Conservation (phyloP, 2,329 filamentous ascomycete genomes). For the Cladosporium halotolerans region DNA sequence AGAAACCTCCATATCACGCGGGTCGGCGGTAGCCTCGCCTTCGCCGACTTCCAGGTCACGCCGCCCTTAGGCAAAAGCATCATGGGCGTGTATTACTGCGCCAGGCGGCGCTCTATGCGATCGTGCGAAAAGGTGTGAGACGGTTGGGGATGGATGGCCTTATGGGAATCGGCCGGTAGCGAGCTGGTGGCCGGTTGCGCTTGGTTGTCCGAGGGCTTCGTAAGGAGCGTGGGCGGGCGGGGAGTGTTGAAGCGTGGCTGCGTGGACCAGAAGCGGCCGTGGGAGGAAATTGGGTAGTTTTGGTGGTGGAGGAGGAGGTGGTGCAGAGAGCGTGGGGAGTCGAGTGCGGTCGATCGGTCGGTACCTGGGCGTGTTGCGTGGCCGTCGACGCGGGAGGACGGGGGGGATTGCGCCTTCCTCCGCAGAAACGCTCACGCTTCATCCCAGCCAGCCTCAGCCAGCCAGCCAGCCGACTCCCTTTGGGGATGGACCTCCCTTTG, state of each 20-base stretch:
- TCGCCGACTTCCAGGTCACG: conserved; percentile 87
- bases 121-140: background rate
- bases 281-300: background rate
- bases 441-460: too few relatives aligned
- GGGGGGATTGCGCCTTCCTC: too few relatives aligned
- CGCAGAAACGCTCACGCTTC: too few relatives aligned
- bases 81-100: conserved; percentile 13
- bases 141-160: background rate
- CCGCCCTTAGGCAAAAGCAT: conserved; percentile 92
- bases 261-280: background rate
- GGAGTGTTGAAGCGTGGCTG: background rate
- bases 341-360: background rate
- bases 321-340: background rate
- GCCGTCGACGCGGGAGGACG: background rate
- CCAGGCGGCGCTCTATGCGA: conserved; percentile 7
- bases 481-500: too few relatives aligned
- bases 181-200: conserved; percentile 1
- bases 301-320: background rate
- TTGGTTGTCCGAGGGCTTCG: background rate
- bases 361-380: conserved; percentile 1
- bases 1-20: conserved; percentile 58
- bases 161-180: background rate
- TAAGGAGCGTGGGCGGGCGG: conserved; percentile 5
- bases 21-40: conserved; percentile 68
- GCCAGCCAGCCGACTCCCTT: too few relatives aligned